Base-by-base conservation (phyloP, 164 flowering plant species). In the Stephania japonica region DNA sequence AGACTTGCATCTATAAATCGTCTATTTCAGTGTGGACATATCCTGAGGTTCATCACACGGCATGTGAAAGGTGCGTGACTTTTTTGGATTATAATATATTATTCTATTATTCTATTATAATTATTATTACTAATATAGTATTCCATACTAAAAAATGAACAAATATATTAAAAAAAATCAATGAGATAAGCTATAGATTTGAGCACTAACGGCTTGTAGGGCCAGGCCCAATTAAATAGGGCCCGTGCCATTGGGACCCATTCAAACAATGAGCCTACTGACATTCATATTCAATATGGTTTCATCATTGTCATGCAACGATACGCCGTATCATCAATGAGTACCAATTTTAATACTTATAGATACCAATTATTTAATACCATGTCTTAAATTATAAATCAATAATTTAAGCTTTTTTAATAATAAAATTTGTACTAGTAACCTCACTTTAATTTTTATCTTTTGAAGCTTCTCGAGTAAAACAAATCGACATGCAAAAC, bases 301-400 rank as follows among this genome's bases (percentile, higher is more conserved):
- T 70, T 47, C 69, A 75, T 70, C 43, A 69, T 70, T 75, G 72
- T 72, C 68, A 68, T 41, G 65, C 41, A 23, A n/a, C 53, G 53
- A n/a, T 41, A 44, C 69, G 65, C 75, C 65, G 64, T 9, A 69
- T 72, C 75, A 62, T 72, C 65, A 59, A 53, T 59, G 42, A 27
- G 6, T 70, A 9, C 3, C 19, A 49, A 9, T 53, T 25, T 50
- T 21, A 63, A 23, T 23, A 21, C n/a, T 26, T 42, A 11, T 4
- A 65, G 9, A 7, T 24, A 16, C 24, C 24, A 64, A 6, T 23
- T 64, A 5, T n/a, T n/a, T n/a, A n/a, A n/a, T n/a, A n/a, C n/a
- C n/a, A n/a, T n/a, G n/a, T n/a, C n/a, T n/a, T n/a, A n/a, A n/a
- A n/a, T n/a, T n/a, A n/a, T n/a, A n/a, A n/a, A 32, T 32, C 38